Conservation (phyloP, 1,284 basidiomycete species). For the Malassezia sp. region DNA sequence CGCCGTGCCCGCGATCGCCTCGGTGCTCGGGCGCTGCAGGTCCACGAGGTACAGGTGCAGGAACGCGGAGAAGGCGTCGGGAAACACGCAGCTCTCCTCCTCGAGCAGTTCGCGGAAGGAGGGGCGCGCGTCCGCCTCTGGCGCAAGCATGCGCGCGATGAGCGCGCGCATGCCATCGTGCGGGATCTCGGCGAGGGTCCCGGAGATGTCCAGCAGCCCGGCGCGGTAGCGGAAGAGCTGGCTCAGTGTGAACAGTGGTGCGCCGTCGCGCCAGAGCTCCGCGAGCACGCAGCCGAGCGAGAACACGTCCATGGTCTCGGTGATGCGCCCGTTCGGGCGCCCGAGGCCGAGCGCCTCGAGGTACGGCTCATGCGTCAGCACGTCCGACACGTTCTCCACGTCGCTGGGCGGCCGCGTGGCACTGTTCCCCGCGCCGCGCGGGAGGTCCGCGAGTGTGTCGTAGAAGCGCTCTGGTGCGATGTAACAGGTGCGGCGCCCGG, state of each 20-base stretch:
- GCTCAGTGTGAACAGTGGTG: conserved; percentile 82
- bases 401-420: not conserved
- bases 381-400: conserved; percentile 7
- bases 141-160: conserved; percentile 76
- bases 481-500: conserved; percentile 83
- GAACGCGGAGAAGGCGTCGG: conserved; percentile 85
- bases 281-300: conserved; percentile 89
- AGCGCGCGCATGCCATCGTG: conserved; percentile 63
- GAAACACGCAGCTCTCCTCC: conserved; percentile 69
- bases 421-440: not conserved
- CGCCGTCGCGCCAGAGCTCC: conserved; percentile 89
- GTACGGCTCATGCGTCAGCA: conserved; percentile 16
- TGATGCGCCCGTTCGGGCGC: conserved; percentile 64
- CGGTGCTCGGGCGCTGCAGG: conserved; percentile 51
- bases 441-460: conserved; percentile 60
- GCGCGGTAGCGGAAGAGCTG: conserved; percentile 91
- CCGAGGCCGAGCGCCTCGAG: conserved; percentile 30
- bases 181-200: conserved; percentile 63
- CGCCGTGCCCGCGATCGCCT: no score
- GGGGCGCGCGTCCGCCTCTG: conserved; percentile 65
- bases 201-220: conserved; percentile 67
- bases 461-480: conserved; percentile 94
- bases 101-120: conserved; percentile 71
- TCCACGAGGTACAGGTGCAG: conserved; percentile 77
- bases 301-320: conserved; percentile 96